Percentiles rank a stretch among this genome's conserved stretches.
Conservation (phyloP, 2,329 filamentous ascomycete species). For the Fusarium sp. region DNA sequence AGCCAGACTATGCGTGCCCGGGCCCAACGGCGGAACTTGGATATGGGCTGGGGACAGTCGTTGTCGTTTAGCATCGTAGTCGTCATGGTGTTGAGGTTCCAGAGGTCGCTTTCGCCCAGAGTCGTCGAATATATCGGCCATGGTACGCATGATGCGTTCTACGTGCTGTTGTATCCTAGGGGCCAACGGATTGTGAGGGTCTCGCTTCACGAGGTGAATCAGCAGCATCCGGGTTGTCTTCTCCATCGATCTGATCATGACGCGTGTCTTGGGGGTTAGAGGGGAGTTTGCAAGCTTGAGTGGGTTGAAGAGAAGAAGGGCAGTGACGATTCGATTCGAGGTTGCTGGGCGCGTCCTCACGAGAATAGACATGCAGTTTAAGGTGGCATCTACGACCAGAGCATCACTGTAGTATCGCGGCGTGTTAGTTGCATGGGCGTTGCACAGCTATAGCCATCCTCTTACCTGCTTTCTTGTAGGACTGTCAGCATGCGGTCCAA, state of each 20-base stretch:
- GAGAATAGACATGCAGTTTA: conserved; percentile 87
- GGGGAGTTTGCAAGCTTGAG: conserved; percentile 81
- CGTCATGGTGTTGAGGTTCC: conserved; percentile 76
- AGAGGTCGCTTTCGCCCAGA: conserved; percentile 79
- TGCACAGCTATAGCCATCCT: not conserved
- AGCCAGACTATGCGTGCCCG: conserved; percentile 80
- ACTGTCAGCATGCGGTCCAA: conserved; percentile 87
- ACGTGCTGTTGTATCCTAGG: conserved; percentile 87
- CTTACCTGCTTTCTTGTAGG: conserved; percentile 87
- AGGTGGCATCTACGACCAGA: conserved; percentile 86
- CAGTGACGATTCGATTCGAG: conserved; percentile 84
- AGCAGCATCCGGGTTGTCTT: conserved; percentile 88
- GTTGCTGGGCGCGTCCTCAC: conserved; percentile 84
- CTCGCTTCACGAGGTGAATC: conserved; percentile 85
- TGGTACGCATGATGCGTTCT: conserved; percentile 81
- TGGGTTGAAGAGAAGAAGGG: conserved; percentile 91
- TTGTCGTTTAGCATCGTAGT: conserved; percentile 85
- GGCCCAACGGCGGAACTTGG: conserved; percentile 75
- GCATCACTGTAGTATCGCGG: conserved; percentile 73
- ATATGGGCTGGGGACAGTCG: conserved; percentile 63
- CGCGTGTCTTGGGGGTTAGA: conserved; percentile 80
- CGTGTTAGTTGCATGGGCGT: conserved; percentile 9
- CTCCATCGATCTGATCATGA: conserved; percentile 93
- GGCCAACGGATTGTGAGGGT: conserved; percentile 80
- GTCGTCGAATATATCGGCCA: conserved; percentile 83